A percentile compares a stretch with the other conserved stretches of the same genome.
These are phyloP conservation scores for Neurospora sp. DNA, from an alignment of 495 filamentous ascomycete species.

Conservation along the genomic window DNA sequence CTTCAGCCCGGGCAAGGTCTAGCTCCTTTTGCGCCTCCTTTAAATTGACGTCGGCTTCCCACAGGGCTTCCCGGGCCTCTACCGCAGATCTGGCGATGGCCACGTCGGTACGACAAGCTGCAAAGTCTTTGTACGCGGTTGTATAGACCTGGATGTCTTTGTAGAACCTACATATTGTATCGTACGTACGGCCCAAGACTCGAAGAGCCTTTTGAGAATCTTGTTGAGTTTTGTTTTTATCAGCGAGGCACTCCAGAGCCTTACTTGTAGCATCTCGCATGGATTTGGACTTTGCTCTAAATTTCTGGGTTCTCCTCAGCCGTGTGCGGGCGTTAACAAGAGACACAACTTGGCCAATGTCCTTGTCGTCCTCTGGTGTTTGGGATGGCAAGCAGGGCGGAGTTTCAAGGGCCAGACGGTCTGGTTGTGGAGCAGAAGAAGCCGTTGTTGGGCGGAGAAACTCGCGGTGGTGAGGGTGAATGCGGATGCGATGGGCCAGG, in stretches of 20 bases:
- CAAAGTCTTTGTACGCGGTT: neutral
- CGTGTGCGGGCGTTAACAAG: neutral
- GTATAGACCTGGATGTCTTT: rapidly evolving
- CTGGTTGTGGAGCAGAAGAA: neutral
- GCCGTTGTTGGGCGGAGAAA: neutral
- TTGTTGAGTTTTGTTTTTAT: neutral
- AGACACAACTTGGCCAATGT: neutral
- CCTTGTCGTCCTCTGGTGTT: neutral
- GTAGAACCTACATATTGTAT: neutral
- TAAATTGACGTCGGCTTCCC: neutral
- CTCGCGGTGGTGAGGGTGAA: neutral
- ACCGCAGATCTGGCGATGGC: neutral
- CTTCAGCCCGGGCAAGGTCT: neutral
- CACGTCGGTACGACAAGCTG: neutral
- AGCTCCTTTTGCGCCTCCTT: neutral
- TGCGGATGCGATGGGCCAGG: neutral
- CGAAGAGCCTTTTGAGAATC: neutral
- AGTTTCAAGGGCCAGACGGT: neutral
- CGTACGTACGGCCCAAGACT: neutral
- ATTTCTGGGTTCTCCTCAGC: too few relatives aligned
- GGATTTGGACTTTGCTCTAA: too few relatives aligned
- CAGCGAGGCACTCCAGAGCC: neutral
- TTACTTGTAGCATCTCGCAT: neutral
- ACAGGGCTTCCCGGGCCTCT: neutral
- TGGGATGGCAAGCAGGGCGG: neutral